Conservation (phyloP, 176 grass and related monocot genomes). For the Aechmea fasciata region DNA sequence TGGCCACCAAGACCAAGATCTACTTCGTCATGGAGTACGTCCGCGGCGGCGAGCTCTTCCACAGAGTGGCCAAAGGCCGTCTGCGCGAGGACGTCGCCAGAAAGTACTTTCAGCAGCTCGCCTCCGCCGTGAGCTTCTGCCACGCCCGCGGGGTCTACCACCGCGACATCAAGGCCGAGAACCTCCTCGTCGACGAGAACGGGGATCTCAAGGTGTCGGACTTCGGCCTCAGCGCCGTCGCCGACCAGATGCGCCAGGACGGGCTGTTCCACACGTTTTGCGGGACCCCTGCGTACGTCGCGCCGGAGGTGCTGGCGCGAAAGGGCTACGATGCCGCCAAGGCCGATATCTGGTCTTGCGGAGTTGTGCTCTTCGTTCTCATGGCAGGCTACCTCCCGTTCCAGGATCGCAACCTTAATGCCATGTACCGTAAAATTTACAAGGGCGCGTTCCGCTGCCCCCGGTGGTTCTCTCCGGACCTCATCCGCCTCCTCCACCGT, state of each 20-base stretch:
- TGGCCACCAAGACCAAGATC: constrained; percentile 60
- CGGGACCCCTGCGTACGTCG: constrained; percentile 22
- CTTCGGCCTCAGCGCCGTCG: constrained; percentile 17
- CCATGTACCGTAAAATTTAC: constrained; percentile 14
- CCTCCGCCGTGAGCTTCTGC: constrained; percentile 42
- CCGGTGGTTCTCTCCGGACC: constrained; percentile 14
- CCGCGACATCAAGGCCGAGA: constrained; percentile 18
- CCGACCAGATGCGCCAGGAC: not conserved
- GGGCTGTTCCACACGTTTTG: constrained; percentile 13
- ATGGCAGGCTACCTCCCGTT: constrained; percentile 15
- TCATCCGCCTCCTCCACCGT: not conserved
- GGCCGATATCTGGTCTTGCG: constrained; percentile 24
- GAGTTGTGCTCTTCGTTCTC: constrained; percentile 15
- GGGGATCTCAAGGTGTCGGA: constrained; percentile 18
- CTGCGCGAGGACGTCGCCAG: constrained; percentile 38
- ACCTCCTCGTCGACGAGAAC: constrained; percentile 19
- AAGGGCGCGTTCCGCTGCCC: constrained; percentile 13
- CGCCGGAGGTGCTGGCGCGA: constrained; percentile 12
- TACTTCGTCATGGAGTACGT: constrained; percentile 64
- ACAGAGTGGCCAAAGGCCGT: constrained; percentile 28
- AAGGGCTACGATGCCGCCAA: constrained; percentile 17
- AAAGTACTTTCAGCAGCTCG: constrained; percentile 44
- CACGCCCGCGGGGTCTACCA: constrained; percentile 27
- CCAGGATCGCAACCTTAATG: constrained; percentile 10
- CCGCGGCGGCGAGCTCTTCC: constrained; percentile 51